phyloP scores from a whole-genome alignment of 441 rosid species.

The Theobroma grandiflorum region DNA sequence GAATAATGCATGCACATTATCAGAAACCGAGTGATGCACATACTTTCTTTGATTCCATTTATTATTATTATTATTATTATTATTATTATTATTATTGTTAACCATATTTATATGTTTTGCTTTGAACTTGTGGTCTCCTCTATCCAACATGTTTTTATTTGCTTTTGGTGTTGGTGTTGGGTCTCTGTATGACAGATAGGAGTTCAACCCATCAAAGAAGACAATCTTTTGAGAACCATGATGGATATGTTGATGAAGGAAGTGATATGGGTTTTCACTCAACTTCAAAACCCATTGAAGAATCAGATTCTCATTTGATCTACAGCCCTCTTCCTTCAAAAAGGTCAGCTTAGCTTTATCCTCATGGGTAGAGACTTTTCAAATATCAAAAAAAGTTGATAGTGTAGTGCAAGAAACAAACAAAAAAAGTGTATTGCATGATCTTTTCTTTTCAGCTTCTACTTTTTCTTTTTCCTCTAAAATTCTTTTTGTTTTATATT shows the following conservation, averaged over 20 bases:
- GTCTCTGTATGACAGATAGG: constrained; percentile 41
- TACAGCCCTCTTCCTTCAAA: constrained; percentile 45
- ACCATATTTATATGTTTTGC: not conserved
- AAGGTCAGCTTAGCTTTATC: constrained; percentile 49
- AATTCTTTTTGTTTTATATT: constrained; percentile 23
- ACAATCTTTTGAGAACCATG: constrained; percentile 49
- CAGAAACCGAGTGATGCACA: not conserved
- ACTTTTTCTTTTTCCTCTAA: constrained; percentile 13
- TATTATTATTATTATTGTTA: not conserved
- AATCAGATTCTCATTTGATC: constrained; percentile 53
- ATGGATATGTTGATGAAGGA: constrained; percentile 48
- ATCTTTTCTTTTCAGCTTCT: constrained; percentile 31
- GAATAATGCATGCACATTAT: not conserved
- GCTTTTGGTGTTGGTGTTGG: not conserved
- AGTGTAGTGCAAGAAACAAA: constrained; percentile 35
- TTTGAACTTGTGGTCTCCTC: not conserved
- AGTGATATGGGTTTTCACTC: constrained; percentile 35
- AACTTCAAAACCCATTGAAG: constrained; percentile 39
- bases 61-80: not conserved
- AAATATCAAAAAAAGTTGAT: constrained; percentile 24
- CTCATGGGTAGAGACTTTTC: constrained; percentile 18
- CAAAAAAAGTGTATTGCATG: constrained; percentile 36
- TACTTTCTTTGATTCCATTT: not conserved
- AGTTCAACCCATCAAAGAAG: constrained; percentile 42
- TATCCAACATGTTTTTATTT: constrained; percentile 1